Evolutionary conservation across 1,284 basidiomycete species (phyloP).

Genomic region (Lentinus polychrous): DNA sequence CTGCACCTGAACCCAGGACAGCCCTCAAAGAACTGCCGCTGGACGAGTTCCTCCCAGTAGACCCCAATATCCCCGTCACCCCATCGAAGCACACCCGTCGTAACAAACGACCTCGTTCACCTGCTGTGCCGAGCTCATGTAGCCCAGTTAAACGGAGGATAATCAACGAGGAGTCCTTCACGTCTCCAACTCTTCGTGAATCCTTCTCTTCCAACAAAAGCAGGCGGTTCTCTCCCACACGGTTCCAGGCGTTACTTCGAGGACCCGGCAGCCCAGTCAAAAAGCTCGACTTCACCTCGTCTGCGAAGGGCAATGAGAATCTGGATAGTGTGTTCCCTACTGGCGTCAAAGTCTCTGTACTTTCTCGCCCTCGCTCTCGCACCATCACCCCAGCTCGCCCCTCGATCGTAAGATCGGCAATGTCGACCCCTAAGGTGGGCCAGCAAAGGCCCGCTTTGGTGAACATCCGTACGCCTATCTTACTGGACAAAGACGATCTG

Average conservation of each 20-base stretch:
- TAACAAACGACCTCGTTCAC: conserved; percentile 52
- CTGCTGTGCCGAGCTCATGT: conserved; percentile 36
- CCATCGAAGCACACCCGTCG: conserved; percentile 19
- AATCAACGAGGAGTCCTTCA: conserved; percentile 48
- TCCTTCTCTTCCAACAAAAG: conserved; percentile 21
- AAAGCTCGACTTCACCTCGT: conserved; percentile 38
- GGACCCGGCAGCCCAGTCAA: conserved; percentile 35
- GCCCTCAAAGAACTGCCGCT: conserved; percentile 53
- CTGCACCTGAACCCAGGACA: conserved; percentile 16
- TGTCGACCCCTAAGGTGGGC: not conserved
- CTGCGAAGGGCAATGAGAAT: conserved; percentile 15
- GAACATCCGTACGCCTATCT: not conserved
- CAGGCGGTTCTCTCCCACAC: conserved; percentile 18
- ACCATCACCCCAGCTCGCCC: not conserved
- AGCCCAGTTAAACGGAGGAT: conserved; percentile 52
- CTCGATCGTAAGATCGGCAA: not conserved
- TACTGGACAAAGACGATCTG: not conserved
- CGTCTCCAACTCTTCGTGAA: conserved; percentile 32
- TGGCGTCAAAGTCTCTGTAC: not conserved
- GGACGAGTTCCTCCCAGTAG: conserved; percentile 35
- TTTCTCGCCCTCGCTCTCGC: not conserved
- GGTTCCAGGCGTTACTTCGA: conserved; percentile 26
- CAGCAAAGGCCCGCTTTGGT: not conserved
- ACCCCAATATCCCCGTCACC: conserved; percentile 11
- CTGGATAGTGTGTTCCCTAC: not conserved